phyloP scores from a whole-genome alignment of 2,329 filamentous ascomycete genomes.

The Neopestalotiopsis rosae region DNA sequence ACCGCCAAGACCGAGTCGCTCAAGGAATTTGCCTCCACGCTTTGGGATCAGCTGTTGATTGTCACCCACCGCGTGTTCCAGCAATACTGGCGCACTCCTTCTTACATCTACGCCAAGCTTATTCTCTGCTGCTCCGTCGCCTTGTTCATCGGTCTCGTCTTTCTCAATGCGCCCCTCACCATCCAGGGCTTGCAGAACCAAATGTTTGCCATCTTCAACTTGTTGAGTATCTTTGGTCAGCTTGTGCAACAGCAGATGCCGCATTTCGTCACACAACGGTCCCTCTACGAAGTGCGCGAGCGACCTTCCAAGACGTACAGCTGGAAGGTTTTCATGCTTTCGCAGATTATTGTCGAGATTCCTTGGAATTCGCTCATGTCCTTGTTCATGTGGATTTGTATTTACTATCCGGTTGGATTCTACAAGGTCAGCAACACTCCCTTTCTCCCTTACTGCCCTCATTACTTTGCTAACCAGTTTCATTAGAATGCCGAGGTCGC shows the following conservation, averaged over 20 bases:
- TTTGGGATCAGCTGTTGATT: conserved; percentile 68
- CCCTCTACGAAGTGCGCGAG: conserved; percentile 84
- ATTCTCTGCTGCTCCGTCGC: conserved; percentile 68
- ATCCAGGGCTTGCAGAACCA: conserved; percentile 85
- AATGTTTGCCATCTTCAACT: conserved; percentile 85
- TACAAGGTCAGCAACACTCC: conserved; percentile 42
- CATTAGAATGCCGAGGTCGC: conserved; percentile 65
- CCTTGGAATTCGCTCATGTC: conserved; percentile 83
- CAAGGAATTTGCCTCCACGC: conserved; percentile 82
- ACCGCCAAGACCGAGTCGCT: conserved; percentile 33
- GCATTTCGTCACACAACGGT: conserved; percentile 81
- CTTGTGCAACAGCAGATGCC: conserved; percentile 84
- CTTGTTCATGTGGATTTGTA: conserved; percentile 77
- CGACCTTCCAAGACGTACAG: conserved; percentile 83
- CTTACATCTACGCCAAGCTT: conserved; percentile 86
- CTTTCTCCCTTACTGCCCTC: background rate
- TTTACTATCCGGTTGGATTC: conserved; percentile 87
- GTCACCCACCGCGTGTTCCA: conserved; percentile 80
- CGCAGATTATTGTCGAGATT: conserved; percentile 83
- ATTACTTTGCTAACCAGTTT: background rate
- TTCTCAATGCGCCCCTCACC: conserved; percentile 73
- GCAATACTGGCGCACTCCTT: conserved; percentile 90
- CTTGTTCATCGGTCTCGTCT: conserved; percentile 84
- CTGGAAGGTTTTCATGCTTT: conserved; percentile 85
- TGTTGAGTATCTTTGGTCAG: conserved; percentile 81